A percentile compares a stretch with the other conserved stretches of the same genome.
phyloP scores from a whole-genome alignment of 192 early-diverging fungal species.

The Mortierella claussenii region DNA sequence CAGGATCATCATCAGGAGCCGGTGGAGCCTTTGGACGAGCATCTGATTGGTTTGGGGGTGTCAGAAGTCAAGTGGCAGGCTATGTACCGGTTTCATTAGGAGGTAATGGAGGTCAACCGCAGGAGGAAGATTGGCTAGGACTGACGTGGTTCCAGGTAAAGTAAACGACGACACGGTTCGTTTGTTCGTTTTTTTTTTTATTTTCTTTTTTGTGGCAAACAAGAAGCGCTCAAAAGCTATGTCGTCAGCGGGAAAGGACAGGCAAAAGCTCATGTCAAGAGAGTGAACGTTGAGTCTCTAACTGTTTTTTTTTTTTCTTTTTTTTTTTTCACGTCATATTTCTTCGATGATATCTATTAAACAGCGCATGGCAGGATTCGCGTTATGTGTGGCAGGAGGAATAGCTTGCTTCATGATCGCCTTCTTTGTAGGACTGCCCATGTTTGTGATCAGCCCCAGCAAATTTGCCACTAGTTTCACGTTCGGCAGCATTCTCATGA shows the following conservation, averaged over 20 bases:
- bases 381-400: slow-evolving; percentile 58
- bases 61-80: slow-evolving; percentile 44
- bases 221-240: no score
- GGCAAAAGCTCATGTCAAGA: no score
- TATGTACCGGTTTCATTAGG: slow-evolving; percentile 49
- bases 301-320: no score
- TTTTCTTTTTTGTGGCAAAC: no score
- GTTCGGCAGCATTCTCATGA: slow-evolving; percentile 66
- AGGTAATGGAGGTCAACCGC: slow-evolving; percentile 30
- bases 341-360: no score
- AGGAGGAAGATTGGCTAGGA: slow-evolving; percentile 50
- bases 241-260: no score
- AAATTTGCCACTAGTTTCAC: slow-evolving; percentile 86
- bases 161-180: no score
- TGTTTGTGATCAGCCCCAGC: slow-evolving; percentile 73
- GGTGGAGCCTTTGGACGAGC: slow-evolving; percentile 24
- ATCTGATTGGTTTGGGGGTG: slow-evolving; percentile 42
- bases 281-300: no score
- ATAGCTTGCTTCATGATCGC: slow-evolving; percentile 64
- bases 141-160: slow-evolving; percentile 48
- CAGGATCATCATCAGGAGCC: neutral
- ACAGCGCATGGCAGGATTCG: slow-evolving; percentile 65
- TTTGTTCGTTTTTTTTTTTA: no score
- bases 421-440: slow-evolving; percentile 70
- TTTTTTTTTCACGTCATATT: no score